These are phyloP conservation scores for Fraxinus paxiana DNA, from an alignment of 305 asterid genomes.

Conservation along the genomic window DNA sequence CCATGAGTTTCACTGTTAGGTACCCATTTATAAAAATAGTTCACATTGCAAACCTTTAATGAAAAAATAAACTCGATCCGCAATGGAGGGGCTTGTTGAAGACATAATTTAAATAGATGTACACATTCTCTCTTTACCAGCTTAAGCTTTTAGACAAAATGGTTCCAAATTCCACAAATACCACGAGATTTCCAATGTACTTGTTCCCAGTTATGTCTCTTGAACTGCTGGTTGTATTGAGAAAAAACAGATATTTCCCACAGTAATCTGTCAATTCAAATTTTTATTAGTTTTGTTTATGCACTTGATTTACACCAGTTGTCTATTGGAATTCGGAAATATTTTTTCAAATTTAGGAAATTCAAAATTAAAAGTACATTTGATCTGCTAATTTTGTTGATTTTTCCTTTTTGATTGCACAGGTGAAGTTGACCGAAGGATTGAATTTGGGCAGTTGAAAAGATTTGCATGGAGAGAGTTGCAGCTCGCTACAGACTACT, in stretches of 20 bases:
- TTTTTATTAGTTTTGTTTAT: background rate
- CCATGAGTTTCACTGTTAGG: background rate
- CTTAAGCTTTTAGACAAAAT: background rate
- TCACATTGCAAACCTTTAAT: background rate
- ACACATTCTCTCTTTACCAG: background rate
- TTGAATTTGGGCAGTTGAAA: constrained; percentile 86
- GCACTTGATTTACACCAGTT: background rate
- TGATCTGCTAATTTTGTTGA: background rate
- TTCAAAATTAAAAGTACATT: background rate
- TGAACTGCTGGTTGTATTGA: background rate
- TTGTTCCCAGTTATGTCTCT: background rate
- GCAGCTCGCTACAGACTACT: constrained; percentile 81
- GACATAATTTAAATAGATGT: background rate
- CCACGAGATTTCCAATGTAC: background rate
- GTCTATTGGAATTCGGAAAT: background rate
- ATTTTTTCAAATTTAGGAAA: background rate
- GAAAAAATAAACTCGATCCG: background rate
- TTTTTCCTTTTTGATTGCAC: constrained; percentile 14
- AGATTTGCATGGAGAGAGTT: constrained; percentile 93
- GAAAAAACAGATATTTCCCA: background rate
- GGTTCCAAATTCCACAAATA: background rate
- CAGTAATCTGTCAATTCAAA: background rate
- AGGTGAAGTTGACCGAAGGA: constrained; percentile 89
- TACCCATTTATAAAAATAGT: background rate
- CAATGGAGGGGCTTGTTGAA: background rate